Base-by-base conservation (phyloP, 805 yeast species). In the Ogataea nakhonphanomensis region DNA sequence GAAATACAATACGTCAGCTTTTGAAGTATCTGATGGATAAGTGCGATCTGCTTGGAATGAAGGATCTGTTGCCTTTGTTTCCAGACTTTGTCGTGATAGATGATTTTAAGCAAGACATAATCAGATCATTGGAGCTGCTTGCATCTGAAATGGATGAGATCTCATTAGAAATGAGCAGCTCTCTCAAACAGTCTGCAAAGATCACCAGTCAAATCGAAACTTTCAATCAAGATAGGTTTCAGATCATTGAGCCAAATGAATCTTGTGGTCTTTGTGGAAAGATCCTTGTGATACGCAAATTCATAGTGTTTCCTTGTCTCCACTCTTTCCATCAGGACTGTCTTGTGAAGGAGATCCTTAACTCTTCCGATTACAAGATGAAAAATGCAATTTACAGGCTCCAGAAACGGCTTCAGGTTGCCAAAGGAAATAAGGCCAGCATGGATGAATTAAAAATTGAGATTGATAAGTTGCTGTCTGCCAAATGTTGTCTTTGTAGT, bases 301-400 rank as follows among this genome's bases (percentile, higher is more conserved):
- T 89, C 51, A 73, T 81, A 39, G 78, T 81, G 5, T 93, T 87
- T 56, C 96, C 96, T 0, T 93, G 99, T 58, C 83, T 76, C 41
- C 99, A 93, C 59, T 78, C 86, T 5, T 84, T 86, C 64, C 98
- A 93, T 57, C 81, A 80, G 37, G 96, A 89, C 57, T 93, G 99
- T 65, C 61, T 88, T n/a, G 75, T 84, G 6, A 73, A 76, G 41
- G 66, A 66, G 27, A 76, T 84, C 25, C 56, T 82, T 37, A 67
- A 69, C 25, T 79, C 83, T 23, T 79, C 79, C 31, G 88, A 87
- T 49, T 81, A 81, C 57, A 71, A 78, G 28, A 70, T 81, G 37
- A 81, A 81, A 57, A 79, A 76, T 54, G 67, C 76, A 24, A 74
- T 85, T 41, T 78, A 78, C 42, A 73, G 69, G 38, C 63, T 81